These are phyloP conservation scores for Fusarium paranaense DNA, from an alignment of 2,329 filamentous ascomycete species.

Conservation along the genomic window DNA sequence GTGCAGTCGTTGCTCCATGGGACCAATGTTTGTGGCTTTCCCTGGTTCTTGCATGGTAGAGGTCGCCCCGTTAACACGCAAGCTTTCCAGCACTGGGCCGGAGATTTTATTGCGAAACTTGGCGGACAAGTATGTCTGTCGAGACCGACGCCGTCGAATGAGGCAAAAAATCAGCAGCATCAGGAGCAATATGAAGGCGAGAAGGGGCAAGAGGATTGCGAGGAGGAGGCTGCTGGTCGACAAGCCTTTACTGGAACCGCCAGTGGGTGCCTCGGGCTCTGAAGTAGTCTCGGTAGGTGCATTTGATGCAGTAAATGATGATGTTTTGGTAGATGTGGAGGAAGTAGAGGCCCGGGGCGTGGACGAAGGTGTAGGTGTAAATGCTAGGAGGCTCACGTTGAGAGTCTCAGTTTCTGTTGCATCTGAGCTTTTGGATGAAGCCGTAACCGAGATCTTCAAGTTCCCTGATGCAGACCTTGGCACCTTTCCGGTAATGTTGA, in stretches of 20 bases:
- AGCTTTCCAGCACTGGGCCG: constrained; percentile 45
- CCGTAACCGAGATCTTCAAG: constrained; percentile 48
- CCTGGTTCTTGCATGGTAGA: constrained; percentile 40
- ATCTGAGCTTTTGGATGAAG: constrained; percentile 48
- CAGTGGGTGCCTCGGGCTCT: constrained; percentile 17
- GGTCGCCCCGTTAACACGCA: constrained; percentile 44
- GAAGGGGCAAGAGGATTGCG: constrained; percentile 58
- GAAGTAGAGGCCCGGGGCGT: constrained; percentile 26
- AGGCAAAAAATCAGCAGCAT: constrained; percentile 50
- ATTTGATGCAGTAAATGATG: constrained; percentile 28
- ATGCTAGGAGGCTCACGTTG: constrained; percentile 49
- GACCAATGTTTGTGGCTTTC: constrained; percentile 19
- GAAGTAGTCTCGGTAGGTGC: constrained; percentile 35
- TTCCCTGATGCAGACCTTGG: constrained; percentile 51
- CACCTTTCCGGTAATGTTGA: constrained; percentile 55
- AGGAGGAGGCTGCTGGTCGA: constrained; percentile 53
- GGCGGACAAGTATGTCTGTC: constrained; percentile 44
- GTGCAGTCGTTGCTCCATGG: constrained; percentile 14
- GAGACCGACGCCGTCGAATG: constrained; percentile 46
- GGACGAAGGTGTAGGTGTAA: constrained; percentile 38
- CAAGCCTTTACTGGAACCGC: constrained; percentile 37
- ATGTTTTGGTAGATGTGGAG: constrained; percentile 25
- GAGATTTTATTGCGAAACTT: constrained; percentile 50
- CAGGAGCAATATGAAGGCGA: constrained; percentile 50
- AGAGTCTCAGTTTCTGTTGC: constrained; percentile 54